A percentile compares a stretch with the other conserved stretches of the same genome.
Evolutionary conservation across 345 rosid species (phyloP).

Genomic region (Populus pruinosa): DNA sequence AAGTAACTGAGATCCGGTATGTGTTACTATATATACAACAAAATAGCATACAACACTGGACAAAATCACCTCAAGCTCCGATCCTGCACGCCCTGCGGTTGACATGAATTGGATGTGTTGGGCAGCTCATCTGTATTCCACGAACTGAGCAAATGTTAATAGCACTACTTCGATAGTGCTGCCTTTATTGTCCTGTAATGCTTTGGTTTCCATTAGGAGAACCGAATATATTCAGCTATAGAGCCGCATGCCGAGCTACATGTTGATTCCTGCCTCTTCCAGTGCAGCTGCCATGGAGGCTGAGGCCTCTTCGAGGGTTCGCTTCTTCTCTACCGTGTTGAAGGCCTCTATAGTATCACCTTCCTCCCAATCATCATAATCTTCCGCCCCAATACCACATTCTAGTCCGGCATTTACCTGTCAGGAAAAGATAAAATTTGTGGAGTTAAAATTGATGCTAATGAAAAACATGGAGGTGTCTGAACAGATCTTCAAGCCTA

Average conservation of each 20-base stretch:
- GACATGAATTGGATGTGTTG: conserved; percentile 5
- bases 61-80: conserved; percentile 9
- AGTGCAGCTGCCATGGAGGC: conserved; percentile 88
- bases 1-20: conserved; percentile 1
- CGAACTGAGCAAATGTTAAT: background rate
- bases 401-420: conserved; percentile 86
- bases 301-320: conserved; percentile 95
- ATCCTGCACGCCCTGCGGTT: background rate
- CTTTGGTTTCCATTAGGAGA: background rate
- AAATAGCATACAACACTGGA: conserved; percentile 25
- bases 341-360: conserved; percentile 76
- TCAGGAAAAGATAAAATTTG: conserved; percentile 1
- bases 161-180: background rate
- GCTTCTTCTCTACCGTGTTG: conserved; percentile 65
- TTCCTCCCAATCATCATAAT: conserved; percentile 70
- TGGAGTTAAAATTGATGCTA: background rate
- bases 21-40: conserved; percentile 22
- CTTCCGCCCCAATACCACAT: conserved; percentile 76
- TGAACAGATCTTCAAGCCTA: background rate
- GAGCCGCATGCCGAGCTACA: conserved; percentile 19
- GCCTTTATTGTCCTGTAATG: background rate
- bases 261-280: conserved; percentile 48
- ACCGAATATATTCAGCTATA: background rate
- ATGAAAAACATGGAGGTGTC: background rate
- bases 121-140: background rate